phyloP scores from a whole-genome alignment of 352 stramenopile species.

The Pythium brachiatum region DNA sequence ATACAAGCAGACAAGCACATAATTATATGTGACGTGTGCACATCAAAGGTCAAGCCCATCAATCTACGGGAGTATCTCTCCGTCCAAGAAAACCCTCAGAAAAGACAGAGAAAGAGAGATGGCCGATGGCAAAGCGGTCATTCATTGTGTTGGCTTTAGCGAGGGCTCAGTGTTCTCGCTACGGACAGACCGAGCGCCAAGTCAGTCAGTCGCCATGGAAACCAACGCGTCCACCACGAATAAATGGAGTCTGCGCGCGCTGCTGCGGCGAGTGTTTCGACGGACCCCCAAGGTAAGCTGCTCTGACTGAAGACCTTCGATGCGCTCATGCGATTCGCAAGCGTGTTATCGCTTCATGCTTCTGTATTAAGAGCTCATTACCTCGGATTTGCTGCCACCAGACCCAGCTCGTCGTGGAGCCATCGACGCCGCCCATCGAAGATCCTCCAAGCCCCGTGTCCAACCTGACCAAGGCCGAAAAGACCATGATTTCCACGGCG shows the following conservation, averaged over 20 bases:
- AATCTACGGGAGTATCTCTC: too few species aligned
- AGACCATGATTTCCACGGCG: conserved; percentile 30
- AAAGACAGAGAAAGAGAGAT: too few species aligned
- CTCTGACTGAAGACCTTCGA: too few species aligned
- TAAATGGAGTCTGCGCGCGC: conserved; percentile 12
- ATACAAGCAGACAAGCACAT: not conserved
- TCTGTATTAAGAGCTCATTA: too few species aligned
- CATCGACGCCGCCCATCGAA: not conserved
- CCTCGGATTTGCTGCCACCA: not conserved
- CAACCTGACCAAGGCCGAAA: conserved; percentile 29
- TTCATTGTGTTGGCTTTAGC: too few species aligned
- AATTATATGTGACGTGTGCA: not conserved
- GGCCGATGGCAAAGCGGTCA: too few species aligned
- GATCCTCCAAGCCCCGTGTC: conserved; percentile 21
- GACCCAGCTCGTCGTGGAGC: not conserved
- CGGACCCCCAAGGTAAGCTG: not conserved
- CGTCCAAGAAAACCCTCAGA: too few species aligned
- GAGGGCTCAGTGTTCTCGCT: too few species aligned
- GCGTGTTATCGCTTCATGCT: too few species aligned
- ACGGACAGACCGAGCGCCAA: too few species aligned
- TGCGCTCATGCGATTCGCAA: too few species aligned
- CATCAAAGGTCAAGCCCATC: not conserved
- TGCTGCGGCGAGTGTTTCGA: conserved; percentile 11
- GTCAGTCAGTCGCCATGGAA: not conserved
- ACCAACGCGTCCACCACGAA: not conserved